phyloP scores from a whole-genome alignment of 108 stramenopile genomes.

The Skeletonema costatum region DNA sequence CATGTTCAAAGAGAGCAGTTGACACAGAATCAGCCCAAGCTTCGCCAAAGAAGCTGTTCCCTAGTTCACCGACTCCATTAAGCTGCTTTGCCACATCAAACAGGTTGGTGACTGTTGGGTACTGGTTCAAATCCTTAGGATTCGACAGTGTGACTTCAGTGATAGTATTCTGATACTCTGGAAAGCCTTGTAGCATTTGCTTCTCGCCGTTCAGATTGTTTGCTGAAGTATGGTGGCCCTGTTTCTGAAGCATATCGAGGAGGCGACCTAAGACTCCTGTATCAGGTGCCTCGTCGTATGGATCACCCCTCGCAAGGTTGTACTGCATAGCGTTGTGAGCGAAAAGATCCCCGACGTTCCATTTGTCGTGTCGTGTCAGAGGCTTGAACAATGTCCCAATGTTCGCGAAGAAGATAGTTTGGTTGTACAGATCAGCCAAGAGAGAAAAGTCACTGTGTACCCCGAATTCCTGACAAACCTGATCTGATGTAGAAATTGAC shows the following conservation, averaged over 20 bases:
- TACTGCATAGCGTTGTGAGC: conserved; percentile 44
- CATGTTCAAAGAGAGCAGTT: conserved; percentile 25
- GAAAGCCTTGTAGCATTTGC: conserved; percentile 22
- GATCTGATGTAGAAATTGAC: conserved; percentile 21
- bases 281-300: conserved; percentile 15
- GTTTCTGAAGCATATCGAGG: conserved; percentile 17
- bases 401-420: conserved; percentile 32
- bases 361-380: conserved; percentile 11
- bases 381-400: conserved; percentile 39
- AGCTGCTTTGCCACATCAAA: conserved; percentile 28
- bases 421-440: conserved; percentile 31
- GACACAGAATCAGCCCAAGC: conserved; percentile 15
- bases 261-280: conserved; percentile 46
- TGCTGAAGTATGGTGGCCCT: conserved; percentile 31
- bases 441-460: conserved; percentile 17
- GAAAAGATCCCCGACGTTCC: conserved; percentile 20
- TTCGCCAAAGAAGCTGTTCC: conserved; percentile 25
- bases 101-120: conserved; percentile 19
- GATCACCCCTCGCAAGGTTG: conserved; percentile 22
- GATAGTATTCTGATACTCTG: conserved; percentile 5
- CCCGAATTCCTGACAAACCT: conserved; percentile 28
- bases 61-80: conserved; percentile 23
- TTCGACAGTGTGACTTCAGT: background rate
- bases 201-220: conserved; percentile 21
- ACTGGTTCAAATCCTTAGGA: conserved; percentile 13